Evolutionary conservation across 352 stramenopile species (phyloP), one percentile per base, ranked within the genome.

Genomic region (Pythium brassicae): DNA sequence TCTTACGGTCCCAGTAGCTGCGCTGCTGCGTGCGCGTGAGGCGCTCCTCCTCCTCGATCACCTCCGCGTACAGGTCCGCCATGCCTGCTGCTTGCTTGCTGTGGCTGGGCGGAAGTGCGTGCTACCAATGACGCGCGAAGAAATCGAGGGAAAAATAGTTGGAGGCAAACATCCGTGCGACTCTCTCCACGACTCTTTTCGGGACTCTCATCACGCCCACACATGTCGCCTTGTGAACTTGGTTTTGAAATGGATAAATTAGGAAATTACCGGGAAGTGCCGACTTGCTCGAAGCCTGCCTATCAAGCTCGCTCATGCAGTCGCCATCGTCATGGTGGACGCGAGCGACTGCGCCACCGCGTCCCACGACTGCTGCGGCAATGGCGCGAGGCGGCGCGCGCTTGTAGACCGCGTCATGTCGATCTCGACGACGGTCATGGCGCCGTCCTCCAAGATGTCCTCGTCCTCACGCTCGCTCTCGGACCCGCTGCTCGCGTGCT

Each of bases 1-100:
- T 96, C 53, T 96, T 97, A 53, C 92, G 83, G 73, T 98, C 91
- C 92, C 94, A 98, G 76, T 98, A 98, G 50, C 98, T 83, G 56
- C 82, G 82, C 70, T 87, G 82, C 65, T 77, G 66, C 42, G 69
- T 67, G 29, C 79, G 78, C 59, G 75, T 66, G 34, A 86, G 63
- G 23, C 75, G 74, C 65, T 88, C 77, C 62, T 89, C 82, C 57
- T 92, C 82, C 52, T 65, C 53, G 53, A 65, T 57, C 59, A 65
- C 43, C 40, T 59, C 46, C n/a, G 53, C 59, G 40, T 53, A 56
- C 40, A 59, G 49, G 87, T 92, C 70, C 87, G 83, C 50, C 79
- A 94, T 53, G 65, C 83, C 27, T 22, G n/a, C 25, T 14, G 5
- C n/a, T 6, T 14, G 6, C 19, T 25, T 51, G 46, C 9, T 51